Conservation (phyloP, 352 stramenopile species). For the Phytophthora fragariae region DNA sequence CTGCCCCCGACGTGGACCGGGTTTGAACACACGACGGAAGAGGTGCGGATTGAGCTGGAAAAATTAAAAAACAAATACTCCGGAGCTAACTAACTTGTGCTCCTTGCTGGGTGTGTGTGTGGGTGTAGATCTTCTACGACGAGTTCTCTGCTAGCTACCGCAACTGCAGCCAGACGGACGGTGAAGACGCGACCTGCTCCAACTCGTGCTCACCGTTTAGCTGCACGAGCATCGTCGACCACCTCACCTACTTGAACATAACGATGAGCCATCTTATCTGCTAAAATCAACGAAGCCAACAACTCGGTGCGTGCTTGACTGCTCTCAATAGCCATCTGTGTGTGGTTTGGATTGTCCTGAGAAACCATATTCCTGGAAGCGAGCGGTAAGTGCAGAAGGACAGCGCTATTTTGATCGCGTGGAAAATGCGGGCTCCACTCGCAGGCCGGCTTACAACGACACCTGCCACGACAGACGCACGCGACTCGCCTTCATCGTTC, state of each 20-base stretch:
- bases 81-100: conserved; percentile 11
- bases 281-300: conserved; percentile 43
- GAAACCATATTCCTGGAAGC: conserved; percentile 30
- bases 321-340: conserved; percentile 16
- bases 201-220: conserved; percentile 77
- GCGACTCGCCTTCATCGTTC: not conserved
- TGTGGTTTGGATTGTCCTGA: conserved; percentile 4
- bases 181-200: conserved; percentile 76
- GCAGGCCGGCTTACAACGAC: conserved; percentile 21
- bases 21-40: conserved; percentile 76
- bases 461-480: conserved; percentile 21
- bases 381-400: conserved; percentile 7
- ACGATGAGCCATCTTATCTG: conserved; percentile 90
- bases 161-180: conserved; percentile 61
- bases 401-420: conserved; percentile 37
- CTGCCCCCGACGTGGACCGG: conserved; percentile 79
- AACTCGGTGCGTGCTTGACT: conserved; percentile 5
- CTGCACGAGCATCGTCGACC: conserved; percentile 86
- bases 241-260: conserved; percentile 90
- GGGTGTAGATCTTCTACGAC: conserved; percentile 80
- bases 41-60: conserved; percentile 45
- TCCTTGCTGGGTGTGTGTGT: conserved; percentile 1
- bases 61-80: too few relatives aligned
- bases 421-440: conserved; percentile 11
- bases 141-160: conserved; percentile 73